Evolutionary conservation across 495 filamentous ascomycete genomes (phyloP).

Genomic region (Trichocladium uniseriatum): DNA sequence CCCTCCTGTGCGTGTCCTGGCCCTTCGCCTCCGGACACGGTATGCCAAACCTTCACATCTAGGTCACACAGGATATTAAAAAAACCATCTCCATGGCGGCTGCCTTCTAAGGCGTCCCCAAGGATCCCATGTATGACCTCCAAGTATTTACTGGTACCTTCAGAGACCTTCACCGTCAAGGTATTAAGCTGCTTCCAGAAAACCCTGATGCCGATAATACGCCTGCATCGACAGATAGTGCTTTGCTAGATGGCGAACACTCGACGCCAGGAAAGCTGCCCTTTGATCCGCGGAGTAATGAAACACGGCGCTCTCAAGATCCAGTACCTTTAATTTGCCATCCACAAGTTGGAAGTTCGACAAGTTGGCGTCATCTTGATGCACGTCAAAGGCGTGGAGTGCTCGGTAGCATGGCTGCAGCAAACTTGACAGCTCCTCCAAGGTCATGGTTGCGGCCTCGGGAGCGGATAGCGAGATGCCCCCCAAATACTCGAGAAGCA

Average conservation of each 20-base stretch:
- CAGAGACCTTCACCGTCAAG: neutral
- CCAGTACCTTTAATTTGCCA: slow-evolving; percentile 4
- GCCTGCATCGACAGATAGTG: neutral
- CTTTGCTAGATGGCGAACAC: neutral
- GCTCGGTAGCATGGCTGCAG: slow-evolving; percentile 2
- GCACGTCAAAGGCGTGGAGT: slow-evolving; percentile 4
- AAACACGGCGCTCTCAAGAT: slow-evolving; percentile 4
- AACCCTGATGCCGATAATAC: neutral
- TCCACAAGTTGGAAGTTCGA: slow-evolving; percentile 7
- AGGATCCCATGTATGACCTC: too few relatives aligned
- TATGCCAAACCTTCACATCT: too few relatives aligned
- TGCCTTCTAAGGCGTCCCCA: too few relatives aligned
- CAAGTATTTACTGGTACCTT: neutral
- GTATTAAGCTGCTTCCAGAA: neutral
- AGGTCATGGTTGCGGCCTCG: neutral
- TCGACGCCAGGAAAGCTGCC: neutral
- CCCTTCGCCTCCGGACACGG: too few relatives aligned
- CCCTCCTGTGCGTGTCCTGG: too few relatives aligned
- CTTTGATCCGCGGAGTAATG: neutral
- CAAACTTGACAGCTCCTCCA: neutral
- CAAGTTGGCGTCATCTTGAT: slow-evolving; percentile 1
- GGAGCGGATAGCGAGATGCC: neutral
- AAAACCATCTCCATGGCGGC: too few relatives aligned
- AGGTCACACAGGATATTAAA: too few relatives aligned
- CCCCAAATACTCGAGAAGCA: neutral